Evolutionary conservation across 2,329 filamentous ascomycete genomes (phyloP).

Genomic region (Exophiala oligosperma): DNA sequence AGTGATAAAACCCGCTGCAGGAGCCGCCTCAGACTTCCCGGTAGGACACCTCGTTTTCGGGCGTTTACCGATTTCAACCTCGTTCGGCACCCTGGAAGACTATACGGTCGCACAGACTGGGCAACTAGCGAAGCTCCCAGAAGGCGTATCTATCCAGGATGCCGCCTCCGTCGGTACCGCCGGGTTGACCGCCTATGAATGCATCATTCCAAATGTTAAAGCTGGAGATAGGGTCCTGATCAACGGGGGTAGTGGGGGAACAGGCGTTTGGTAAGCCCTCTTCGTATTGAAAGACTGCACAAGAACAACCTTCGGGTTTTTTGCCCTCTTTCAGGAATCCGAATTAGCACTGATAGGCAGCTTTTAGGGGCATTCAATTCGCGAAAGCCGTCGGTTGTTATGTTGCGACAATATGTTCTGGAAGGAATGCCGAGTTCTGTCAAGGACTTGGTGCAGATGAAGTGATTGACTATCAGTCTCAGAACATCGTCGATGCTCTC

Average conservation of each 20-base stretch:
- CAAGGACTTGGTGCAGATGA: slow-evolving; percentile 62
- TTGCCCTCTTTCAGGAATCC: neutral
- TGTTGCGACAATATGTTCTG: slow-evolving; percentile 61
- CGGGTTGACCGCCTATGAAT: slow-evolving; percentile 51
- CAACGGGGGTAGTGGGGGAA: slow-evolving; percentile 65
- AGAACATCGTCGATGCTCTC: slow-evolving; percentile 50
- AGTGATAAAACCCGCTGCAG: slow-evolving; percentile 39
- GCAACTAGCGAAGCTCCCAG: slow-evolving; percentile 43
- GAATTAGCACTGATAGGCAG: neutral
- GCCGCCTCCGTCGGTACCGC: slow-evolving; percentile 49
- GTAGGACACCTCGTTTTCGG: slow-evolving; percentile 52
- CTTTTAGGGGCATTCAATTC: slow-evolving; percentile 55
- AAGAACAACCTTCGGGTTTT: neutral
- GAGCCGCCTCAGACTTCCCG: slow-evolving; percentile 29
- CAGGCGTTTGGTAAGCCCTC: slow-evolving; percentile 48
- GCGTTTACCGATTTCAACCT: slow-evolving; percentile 30
- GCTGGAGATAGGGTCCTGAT: slow-evolving; percentile 59
- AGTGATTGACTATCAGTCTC: slow-evolving; percentile 60
- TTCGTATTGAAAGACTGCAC: neutral
- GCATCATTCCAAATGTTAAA: slow-evolving; percentile 48
- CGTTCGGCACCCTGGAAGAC: slow-evolving; percentile 47
- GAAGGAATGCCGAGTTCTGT: slow-evolving; percentile 57
- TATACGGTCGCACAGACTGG: slow-evolving; percentile 40
- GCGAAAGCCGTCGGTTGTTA: slow-evolving; percentile 61
- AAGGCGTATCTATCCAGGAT: slow-evolving; percentile 43